Percentiles rank a stretch among this genome's conserved stretches.
Evolutionary conservation across 2,329 filamentous ascomycete species (phyloP).

Genomic region (Pleoardoris graminearum): DNA sequence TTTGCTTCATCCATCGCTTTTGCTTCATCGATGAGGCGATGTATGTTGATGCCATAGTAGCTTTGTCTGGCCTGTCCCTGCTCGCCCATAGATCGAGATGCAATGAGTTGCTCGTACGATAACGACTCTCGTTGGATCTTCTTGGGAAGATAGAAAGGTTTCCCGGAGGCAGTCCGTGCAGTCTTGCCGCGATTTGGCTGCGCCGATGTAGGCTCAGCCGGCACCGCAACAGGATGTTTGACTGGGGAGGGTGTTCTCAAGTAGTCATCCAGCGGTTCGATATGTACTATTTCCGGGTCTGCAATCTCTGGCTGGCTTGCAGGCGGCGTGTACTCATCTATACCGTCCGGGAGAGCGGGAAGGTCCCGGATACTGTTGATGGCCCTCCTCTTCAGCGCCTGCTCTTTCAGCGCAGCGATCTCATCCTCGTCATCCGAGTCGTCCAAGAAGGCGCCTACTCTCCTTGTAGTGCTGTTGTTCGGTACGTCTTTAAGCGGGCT

Average conservation of each 20-base stretch:
- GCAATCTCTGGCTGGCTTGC: conserved; percentile 38
- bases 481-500: conserved; percentile 41
- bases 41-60: conserved; percentile 93
- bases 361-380: conserved; percentile 35
- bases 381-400: conserved; percentile 40
- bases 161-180: conserved; percentile 60
- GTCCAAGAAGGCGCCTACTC: conserved; percentile 44
- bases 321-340: conserved; percentile 38
- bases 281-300: conserved; percentile 34
- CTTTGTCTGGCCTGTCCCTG: conserved; percentile 70
- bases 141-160: conserved; percentile 58
- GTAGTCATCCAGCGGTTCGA: conserved; percentile 35
- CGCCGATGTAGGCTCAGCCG: conserved; percentile 19
- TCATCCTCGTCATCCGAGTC: conserved; percentile 50
- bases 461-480: conserved; percentile 41
- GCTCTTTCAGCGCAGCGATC: conserved; percentile 45
- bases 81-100: conserved; percentile 65
- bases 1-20: conserved; percentile 59
- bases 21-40: conserved; percentile 75
- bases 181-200: conserved; percentile 24
- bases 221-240: conserved; percentile 18
- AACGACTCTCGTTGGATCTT: conserved; percentile 53
- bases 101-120: conserved; percentile 69
- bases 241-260: conserved; percentile 34
- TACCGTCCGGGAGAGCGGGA: conserved; percentile 24